Evolutionary conservation across 106 monocot species (phyloP), one percentile per base, ranked within the genome.

Genomic region (Ottelia alismoides): DNA sequence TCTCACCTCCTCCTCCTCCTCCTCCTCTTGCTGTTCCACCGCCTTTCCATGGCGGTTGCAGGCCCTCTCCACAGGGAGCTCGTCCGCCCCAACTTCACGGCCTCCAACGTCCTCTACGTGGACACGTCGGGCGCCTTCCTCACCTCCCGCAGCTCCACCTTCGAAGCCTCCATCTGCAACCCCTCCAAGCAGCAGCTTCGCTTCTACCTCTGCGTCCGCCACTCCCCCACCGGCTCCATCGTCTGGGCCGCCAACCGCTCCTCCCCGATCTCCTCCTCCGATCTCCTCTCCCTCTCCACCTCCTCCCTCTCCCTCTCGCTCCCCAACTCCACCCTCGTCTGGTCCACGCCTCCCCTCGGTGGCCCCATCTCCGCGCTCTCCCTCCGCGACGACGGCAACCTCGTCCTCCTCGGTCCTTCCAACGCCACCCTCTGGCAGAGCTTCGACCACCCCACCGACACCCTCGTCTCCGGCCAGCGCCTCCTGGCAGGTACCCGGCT

Each of bases 381-480:
- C 0, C 85, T 96, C 10, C 64, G 66, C 26, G 96, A 96, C 30
- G 54, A 73, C 50, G 96, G 96, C 49, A 96, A 96, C 60, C 71
- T 96, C 55, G 30, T 70, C 20, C 70, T 96, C 31, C 74, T 82
- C 47, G 79, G 79, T 29, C 31, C 55, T 1, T 24, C 55, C 2
- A 89, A 96, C 61, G 17, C 31, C 17, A 60, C 89, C 11, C 74
- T 96, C 2, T 96, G 96, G 96, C 76, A 82, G 56, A 89, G 85
- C 60, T 85, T 96, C 53, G 74, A 85, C 9, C 60, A 79, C 27
- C 89, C 96, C 14, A 76, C 89, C 12, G 85, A 96, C 40, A 72
- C 74, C 16, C 28, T 96, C 31, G 47, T 96, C 18, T 66, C 85
- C 45, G 68, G 65, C 1, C 96, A 96, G 58, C 23, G 3, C 23